These are phyloP conservation scores for Pueraria montana DNA, from an alignment of 306 rosid species.

Conservation along the genomic window DNA sequence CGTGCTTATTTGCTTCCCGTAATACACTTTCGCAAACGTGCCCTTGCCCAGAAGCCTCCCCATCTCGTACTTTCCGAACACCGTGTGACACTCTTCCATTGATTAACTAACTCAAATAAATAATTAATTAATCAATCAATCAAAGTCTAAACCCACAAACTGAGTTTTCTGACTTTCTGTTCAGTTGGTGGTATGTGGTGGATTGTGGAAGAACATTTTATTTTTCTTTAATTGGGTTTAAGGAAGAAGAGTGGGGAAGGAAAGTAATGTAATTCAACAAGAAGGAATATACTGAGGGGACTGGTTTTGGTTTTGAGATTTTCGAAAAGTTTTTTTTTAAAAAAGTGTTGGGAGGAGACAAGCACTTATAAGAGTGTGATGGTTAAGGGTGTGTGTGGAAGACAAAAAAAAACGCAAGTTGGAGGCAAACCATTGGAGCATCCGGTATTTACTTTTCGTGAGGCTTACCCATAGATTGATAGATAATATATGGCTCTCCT, in stretches of 20 bases:
- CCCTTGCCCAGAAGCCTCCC: slow-evolving; percentile 81
- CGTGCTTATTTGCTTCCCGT: slow-evolving; percentile 59
- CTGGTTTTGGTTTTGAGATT: neutral
- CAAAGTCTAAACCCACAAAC: no score
- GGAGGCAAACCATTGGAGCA: slow-evolving; percentile 48
- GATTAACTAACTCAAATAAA: neutral
- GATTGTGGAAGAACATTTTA: neutral
- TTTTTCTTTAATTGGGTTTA: neutral
- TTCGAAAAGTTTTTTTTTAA: neutral
- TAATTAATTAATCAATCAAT: no score
- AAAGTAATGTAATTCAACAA: neutral
- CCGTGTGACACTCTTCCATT: slow-evolving; percentile 61
- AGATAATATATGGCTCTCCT: slow-evolving; percentile 9
- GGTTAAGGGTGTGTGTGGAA: neutral
- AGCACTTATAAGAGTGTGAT: neutral
- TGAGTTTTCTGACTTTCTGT: neutral
- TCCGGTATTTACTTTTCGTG: slow-evolving; percentile 35
- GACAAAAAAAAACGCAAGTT: neutral
- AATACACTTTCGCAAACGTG: slow-evolving; percentile 83
- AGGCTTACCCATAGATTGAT: slow-evolving; percentile 42
- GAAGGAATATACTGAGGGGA: no score
- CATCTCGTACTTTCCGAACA: slow-evolving; percentile 75
- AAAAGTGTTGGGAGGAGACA: neutral
- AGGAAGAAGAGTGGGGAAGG: neutral
- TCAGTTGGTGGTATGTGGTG: neutral